Percentiles rank a stretch among this genome's conserved stretches.
phyloP scores from a whole-genome alignment of 768 basidiomycete genomes.

The Russula virescens region DNA sequence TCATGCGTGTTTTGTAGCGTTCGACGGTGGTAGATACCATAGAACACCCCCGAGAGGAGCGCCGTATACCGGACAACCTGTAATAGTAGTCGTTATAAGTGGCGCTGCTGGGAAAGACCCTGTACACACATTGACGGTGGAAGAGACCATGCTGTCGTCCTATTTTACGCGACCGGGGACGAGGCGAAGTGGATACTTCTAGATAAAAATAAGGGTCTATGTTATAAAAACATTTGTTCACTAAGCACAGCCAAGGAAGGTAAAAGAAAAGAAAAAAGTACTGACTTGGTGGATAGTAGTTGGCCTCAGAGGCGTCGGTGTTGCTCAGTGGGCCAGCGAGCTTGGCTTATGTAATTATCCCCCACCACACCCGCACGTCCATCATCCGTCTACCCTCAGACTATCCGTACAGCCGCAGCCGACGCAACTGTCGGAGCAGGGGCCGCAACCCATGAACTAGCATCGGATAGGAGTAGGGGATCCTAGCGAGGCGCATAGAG shows the following conservation, averaged over 20 bases:
- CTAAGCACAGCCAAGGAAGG: background rate
- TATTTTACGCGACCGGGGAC: constrained; percentile 19
- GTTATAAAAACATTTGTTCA: background rate
- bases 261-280: constrained; percentile 1
- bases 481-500: too few relatives aligned
- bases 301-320: constrained; percentile 17
- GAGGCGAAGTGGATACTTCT: constrained; percentile 8
- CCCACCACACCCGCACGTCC: too few relatives aligned
- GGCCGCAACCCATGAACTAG: too few relatives aligned
- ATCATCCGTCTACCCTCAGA: too few relatives aligned
- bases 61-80: constrained; percentile 92
- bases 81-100: background rate
- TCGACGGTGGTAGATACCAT: constrained; percentile 89
- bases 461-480: too few relatives aligned
- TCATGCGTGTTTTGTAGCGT: constrained; percentile 81
- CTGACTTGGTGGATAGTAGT: constrained; percentile 9
- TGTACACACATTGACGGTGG: constrained; percentile 23
- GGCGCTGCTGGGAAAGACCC: background rate
- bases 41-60: constrained; percentile 77
- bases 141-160: constrained; percentile 19
- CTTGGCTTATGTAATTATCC: constrained; percentile 18
- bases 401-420: too few relatives aligned
- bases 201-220: background rate
- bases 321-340: constrained; percentile 18
- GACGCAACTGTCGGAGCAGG: too few relatives aligned